Evolutionary conservation across 495 filamentous ascomycete species (phyloP), one percentile per base, ranked within the genome.

Genomic region (Staphylotrichum tortipilum): DNA sequence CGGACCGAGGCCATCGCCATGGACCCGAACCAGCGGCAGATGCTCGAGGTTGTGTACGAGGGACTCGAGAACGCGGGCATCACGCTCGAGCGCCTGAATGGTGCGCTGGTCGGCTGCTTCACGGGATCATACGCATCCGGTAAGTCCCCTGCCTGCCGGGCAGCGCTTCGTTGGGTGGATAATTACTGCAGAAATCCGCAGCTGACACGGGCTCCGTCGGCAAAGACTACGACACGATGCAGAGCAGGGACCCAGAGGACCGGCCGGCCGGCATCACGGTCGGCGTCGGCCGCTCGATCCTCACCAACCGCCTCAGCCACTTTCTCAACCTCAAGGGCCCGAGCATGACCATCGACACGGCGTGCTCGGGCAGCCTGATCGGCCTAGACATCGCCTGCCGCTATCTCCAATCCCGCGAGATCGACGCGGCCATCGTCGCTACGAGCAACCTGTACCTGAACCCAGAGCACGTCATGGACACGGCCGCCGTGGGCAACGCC

Each of bases 31-130:
- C 87, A 89, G 57, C 28, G 53, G 1, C 53, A 51, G 38, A 30
- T 56, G 48, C 38, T 56, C 2, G 53, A 85, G 34, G 88, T 83
- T 35, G 85, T 85, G 0, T 91, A 88, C 54, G 86, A 90, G 50
- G 86, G 86, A 1, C 72, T 91, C 2, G 88, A 94, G 60, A 86
- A 84, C 72, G 81, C 50, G 1, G 88, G 88, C 0, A 80, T 88
- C 50, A 75, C 82, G 23, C 85, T 86, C 0, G 82, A 85, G 4
- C 77, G 74, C 4, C 82, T 86, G 3, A 79, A 68, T 51, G 77
- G 84, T 8, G 75, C 83, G 59, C 73, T 84, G 1, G 80, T 89
- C 24, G 87, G 84, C 4, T 83, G 84, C 15, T 91, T 88, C 61
- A 84, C 86, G 54, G 87, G 86, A 21, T 50, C 49, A 59, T 85